Evolutionary conservation across 2,329 filamentous ascomycete species (phyloP), one percentile per base, ranked within the genome.

Genomic region (Sarocladiaceae sp.): DNA sequence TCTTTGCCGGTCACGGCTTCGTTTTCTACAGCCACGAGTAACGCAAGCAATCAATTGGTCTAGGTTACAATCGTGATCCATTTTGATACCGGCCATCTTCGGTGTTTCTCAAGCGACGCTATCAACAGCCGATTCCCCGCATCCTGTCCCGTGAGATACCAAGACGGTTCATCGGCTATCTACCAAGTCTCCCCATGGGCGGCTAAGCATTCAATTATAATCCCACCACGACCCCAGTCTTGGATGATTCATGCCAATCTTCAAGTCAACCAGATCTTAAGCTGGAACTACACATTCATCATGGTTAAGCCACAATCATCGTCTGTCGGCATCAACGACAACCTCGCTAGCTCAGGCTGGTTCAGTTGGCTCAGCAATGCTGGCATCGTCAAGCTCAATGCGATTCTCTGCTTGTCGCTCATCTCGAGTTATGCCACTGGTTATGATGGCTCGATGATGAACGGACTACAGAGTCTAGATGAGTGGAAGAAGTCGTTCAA

Each of bases 361-460:
- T 7, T 25, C 26, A n/a, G 31, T 18, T 52, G 51, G 51, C 51
- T 52, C 10, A 18, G 29, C 29, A 52, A 52, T 42, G 39, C 29
- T 29, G 51, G 51, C 26, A 52, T 48, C 36, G 2, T 52, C 28
- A 52, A 52, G 36, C 51, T 52, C 17, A 52, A 52, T 25, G 51
- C 51, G 15, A 26, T 52, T 31, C 42, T 52, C 7, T 52, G 51
- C 28, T 42, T 52, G 39, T 49, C 44, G 26, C 44, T 48, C 44
- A 48, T 48, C 44, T 48, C 44, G 8, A 48, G 44, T 20, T 51
- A 51, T 36, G 52, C 53, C 6, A 52, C 44, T 17, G 60, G 61
- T 8, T 63, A 60, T 50, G 62, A 64, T 35, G 65, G 67, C 10
- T 71, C 69, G 1, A 64, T 74, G 53, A 71, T 71, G 65, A 74